Percentiles rank a stretch among this genome's conserved stretches.
Conservation (phyloP, 2,329 filamentous ascomycete genomes). For the Fusarium denticulatum region DNA sequence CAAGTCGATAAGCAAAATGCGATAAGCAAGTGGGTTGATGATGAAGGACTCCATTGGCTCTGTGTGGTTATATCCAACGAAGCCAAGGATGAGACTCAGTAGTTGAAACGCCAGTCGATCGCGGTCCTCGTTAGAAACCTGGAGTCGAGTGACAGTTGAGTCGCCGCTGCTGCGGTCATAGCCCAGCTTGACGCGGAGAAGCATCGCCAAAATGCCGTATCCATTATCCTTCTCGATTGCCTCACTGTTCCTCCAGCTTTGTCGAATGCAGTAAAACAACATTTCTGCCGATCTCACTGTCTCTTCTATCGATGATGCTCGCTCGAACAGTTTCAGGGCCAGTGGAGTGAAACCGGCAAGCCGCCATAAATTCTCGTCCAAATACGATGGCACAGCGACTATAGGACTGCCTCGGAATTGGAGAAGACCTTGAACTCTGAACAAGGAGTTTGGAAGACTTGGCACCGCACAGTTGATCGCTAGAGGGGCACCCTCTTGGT, state of each 20-base stretch:
- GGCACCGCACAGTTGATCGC: slow-evolving; percentile 90
- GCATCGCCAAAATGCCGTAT: slow-evolving; percentile 85
- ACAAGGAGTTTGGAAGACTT: slow-evolving; percentile 88
- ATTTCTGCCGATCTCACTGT: slow-evolving; percentile 83
- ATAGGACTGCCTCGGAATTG: slow-evolving; percentile 86
- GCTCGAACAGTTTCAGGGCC: slow-evolving; percentile 84
- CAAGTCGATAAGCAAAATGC: slow-evolving; percentile 89
- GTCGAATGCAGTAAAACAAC: slow-evolving; percentile 84
- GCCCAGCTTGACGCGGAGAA: slow-evolving; percentile 85
- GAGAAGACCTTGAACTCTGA: slow-evolving; percentile 81
- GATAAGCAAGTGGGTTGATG: slow-evolving; percentile 93
- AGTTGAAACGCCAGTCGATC: slow-evolving; percentile 70
- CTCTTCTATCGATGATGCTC: slow-evolving; percentile 74
- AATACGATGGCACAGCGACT: slow-evolving; percentile 79
- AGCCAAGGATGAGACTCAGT: slow-evolving; percentile 80
- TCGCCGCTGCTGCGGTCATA: slow-evolving; percentile 52
- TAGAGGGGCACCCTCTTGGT: slow-evolving; percentile 72
- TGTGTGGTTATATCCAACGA: slow-evolving; percentile 87
- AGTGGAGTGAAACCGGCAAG: slow-evolving; percentile 91
- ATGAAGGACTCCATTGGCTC: slow-evolving; percentile 89
- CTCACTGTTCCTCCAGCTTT: slow-evolving; percentile 97
- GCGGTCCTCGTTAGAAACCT: slow-evolving; percentile 62
- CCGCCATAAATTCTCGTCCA: slow-evolving; percentile 94
- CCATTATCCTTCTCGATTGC: slow-evolving; percentile 97
- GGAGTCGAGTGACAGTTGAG: slow-evolving; percentile 50